Percentiles rank a stretch among this genome's conserved stretches.
Conservation (phyloP, 305 asterid genomes). For the Fraxinus latifolia region DNA sequence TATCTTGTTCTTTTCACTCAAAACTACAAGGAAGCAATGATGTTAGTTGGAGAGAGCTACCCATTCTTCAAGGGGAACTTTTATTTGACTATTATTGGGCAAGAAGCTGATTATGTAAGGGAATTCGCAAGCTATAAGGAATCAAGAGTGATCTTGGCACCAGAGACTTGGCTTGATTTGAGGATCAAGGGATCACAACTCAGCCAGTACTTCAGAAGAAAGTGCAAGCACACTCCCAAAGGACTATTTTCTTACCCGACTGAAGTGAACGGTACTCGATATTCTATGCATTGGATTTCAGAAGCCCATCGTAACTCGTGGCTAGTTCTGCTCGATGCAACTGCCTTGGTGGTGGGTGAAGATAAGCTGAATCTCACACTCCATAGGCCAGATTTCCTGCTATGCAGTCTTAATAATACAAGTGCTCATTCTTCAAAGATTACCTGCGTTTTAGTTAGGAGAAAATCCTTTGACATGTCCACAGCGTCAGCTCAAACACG, state of each 20-base stretch:
- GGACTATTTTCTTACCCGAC: constrained; percentile 61
- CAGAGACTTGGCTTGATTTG: constrained; percentile 68
- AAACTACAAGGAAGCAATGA: constrained; percentile 63
- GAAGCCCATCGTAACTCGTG: constrained; percentile 70
- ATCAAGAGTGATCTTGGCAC: constrained; percentile 60
- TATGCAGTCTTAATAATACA: constrained; percentile 48
- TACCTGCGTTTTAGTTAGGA: constrained; percentile 61
- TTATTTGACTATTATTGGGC: constrained; percentile 46
- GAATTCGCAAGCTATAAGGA: constrained; percentile 63
- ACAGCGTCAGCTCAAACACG: constrained; percentile 31
- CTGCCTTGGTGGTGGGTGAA: constrained; percentile 52
- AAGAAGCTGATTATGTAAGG: constrained; percentile 51
- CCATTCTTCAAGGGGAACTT: constrained; percentile 65
- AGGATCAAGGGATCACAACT: constrained; percentile 74
- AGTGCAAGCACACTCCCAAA: constrained; percentile 57
- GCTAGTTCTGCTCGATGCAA: constrained; percentile 69
- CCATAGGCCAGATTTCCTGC: constrained; percentile 66
- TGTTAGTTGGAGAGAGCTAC: constrained; percentile 80
- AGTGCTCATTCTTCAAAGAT: constrained; percentile 47
- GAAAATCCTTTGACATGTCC: constrained; percentile 58
- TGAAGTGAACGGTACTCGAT: constrained; percentile 44
- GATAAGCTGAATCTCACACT: constrained; percentile 59
- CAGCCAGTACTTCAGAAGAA: constrained; percentile 66
- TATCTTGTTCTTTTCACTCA: constrained; percentile 62
- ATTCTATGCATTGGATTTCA: constrained; percentile 73